Base-by-base conservation (phyloP, 2,329 filamentous ascomycete genomes). In the Penicillium sp. region DNA sequence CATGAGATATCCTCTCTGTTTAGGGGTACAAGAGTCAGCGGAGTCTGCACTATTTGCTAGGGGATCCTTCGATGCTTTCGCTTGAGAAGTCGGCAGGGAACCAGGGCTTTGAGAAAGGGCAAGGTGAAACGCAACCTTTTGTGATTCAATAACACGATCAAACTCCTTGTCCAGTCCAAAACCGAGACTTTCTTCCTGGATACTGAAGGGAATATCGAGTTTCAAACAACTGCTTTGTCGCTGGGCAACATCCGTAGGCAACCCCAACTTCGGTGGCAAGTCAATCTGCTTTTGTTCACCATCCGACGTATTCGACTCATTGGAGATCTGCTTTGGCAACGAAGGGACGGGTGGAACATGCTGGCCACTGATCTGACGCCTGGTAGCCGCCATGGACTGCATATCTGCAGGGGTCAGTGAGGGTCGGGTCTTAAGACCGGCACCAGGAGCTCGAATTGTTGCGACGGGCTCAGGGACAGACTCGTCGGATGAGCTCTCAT, bases 1-100 rank as follows among this genome's bases (percentile, higher is more conserved):
- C 93, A 97, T 99, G 46, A 97, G 83, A 72, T 99, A 99, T 56
- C 94, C 94, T 80, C 95, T 93, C 93, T 97, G 89, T 86, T 82
- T 82, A 66, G 76, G 81, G 67, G 78, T 69, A 71, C 75, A 82
- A 69, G 80, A 71, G 83, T 91, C 87, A 91, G 88, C 82, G 86
- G 82, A 76, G 57, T 70, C 59, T 62, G 67, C 67, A 66, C 48
- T 62, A 66, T 61, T 58, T 54, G 60, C 62, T 54, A 61, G 60
- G 59, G 61, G 62, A 27, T 43, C 33, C 50, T 41, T 54, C 58
- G 52, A 33, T 38, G 56, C 53, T 52, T 65, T 58, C 41, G 53
- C 47, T 33, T 60, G 56, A 33, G 57, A 33, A 46, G 60, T 12
- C 23, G 12, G 62, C 31, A 37, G 17, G 35, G 53, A 52, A 50